Percentiles rank a stretch among this genome's conserved stretches.
phyloP scores from a whole-genome alignment of 805 yeast genomes.

The Lachancea nothofagi region DNA sequence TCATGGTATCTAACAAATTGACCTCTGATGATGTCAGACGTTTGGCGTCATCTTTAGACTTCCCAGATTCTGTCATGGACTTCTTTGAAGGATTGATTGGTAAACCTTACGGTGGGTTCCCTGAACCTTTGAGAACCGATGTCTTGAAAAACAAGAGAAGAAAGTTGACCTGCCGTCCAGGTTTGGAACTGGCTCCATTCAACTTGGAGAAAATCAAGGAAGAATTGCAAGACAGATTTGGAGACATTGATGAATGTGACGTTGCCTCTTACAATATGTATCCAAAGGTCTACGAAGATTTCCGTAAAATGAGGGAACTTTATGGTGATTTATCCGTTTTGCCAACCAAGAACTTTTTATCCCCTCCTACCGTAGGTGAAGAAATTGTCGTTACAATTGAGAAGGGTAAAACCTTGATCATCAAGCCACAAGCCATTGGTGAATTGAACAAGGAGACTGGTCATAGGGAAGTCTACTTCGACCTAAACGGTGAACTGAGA shows the following conservation, averaged over 20 bases:
- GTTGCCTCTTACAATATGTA: constrained; percentile 96
- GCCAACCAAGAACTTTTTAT: constrained; percentile 87
- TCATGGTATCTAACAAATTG: constrained; percentile 94
- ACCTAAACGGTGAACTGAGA: constrained; percentile 97
- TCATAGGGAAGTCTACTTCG: constrained; percentile 92
- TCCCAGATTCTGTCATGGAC: constrained; percentile 98
- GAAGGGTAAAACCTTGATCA: constrained; percentile 88
- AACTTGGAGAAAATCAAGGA: constrained; percentile 66
- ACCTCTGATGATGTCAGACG: constrained; percentile 77
- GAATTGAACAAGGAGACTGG: constrained; percentile 83
- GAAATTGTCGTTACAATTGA: constrained; percentile 87
- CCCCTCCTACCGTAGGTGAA: constrained; percentile 82
- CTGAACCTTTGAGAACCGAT: constrained; percentile 94
- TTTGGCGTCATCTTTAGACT: constrained; percentile 85
- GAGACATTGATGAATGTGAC: constrained; percentile 75
- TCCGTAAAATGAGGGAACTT: constrained; percentile 62
- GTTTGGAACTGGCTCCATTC: constrained; percentile 80
- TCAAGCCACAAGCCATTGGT: constrained; percentile 89
- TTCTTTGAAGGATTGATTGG: constrained; percentile 99
- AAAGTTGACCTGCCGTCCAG: constrained; percentile 86
- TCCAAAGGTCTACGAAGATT: constrained; percentile 94
- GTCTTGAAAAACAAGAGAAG: constrained; percentile 88
- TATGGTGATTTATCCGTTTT: constrained; percentile 91
- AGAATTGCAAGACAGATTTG: constrained; percentile 73
- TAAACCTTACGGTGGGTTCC: constrained; percentile 99